Evolutionary conservation across 768 basidiomycete species (phyloP).

Genomic region (Pleurotus eryngii): DNA sequence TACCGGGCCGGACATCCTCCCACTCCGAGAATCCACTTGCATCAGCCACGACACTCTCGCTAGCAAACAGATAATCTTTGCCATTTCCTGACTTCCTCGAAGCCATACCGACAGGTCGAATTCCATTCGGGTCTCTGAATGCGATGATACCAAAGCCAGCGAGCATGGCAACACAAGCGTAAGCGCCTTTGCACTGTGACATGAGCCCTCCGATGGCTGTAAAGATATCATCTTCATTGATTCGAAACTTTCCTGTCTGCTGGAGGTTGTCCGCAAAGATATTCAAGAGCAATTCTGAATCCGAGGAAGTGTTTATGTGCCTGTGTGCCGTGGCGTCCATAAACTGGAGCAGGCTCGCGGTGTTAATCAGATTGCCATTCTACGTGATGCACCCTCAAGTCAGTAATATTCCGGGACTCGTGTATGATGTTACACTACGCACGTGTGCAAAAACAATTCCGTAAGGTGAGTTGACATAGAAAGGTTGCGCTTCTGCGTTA

Average conservation of each 20-base stretch:
- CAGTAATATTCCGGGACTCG: no score
- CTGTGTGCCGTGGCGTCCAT: conserved; percentile 96
- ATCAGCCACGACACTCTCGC: conserved; percentile 96
- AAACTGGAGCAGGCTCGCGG: conserved; percentile 77
- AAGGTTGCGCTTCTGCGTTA: conserved; percentile 96
- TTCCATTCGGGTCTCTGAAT: conserved; percentile 97
- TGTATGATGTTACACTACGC: conserved; percentile 22
- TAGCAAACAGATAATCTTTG: conserved; percentile 86
- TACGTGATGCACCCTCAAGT: conserved; percentile 25
- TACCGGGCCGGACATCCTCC: conserved; percentile 91
- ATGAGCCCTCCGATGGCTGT: conserved; percentile 89
- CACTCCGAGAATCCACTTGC: conserved; percentile 88
- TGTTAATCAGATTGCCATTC: conserved; percentile 99
- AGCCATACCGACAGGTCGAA: conserved; percentile 88
- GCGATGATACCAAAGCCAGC: conserved; percentile 98
- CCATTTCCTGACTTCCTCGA: conserved; percentile 56
- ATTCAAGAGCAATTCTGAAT: conserved; percentile 96
- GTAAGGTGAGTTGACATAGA: conserved; percentile 99
- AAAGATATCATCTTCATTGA: conserved; percentile 99
- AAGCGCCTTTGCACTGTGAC: conserved; percentile 86
- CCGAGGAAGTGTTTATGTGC: conserved; percentile 98
- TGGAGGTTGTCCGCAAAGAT: conserved; percentile 98
- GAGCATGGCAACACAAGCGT: conserved; percentile 98
- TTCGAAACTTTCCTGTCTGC: conserved; percentile 97
- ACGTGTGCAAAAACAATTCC: conserved; percentile 98